Base-by-base conservation (phyloP, 495 filamentous ascomycete genomes). In the Entonaema liquescens region DNA sequence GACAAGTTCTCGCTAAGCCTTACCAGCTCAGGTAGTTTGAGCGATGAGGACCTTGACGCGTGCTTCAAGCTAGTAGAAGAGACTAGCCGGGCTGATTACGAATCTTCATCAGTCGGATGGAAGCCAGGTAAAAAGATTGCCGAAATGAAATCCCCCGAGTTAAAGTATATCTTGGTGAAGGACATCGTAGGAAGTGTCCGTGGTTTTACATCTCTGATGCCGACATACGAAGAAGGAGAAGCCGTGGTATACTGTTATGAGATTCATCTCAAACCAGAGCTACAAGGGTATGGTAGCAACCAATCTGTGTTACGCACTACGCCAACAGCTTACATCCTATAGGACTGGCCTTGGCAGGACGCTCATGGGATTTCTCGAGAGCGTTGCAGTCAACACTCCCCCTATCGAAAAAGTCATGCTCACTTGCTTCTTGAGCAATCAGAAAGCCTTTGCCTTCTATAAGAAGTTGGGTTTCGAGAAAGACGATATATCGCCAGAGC, bases 181-280 rank as follows among this genome's bases (percentile, higher is more conserved):
- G 72, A 79, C 7, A 61, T 54, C 1, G 53, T 67, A 0, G 67
- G 66, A 17, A 21, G 60, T 2, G 72, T 91, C 0, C 77, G 81
- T 2, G 94, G 88, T 0, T 97, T 96, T 65, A 81, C 90, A 1
- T 95, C 92, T 2, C 88, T 95, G 73, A 93, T 94, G 91, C 87
- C 92, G 2, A 94, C 92, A 7, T 89, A 90, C 67, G 94, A 97
- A 72, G 91, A 91, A 65, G 87, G 88, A 0, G 79, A 87, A 29
- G 85, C 90, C 13, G 92, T 96, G 5, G 70, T 94, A 2, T 97
- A 97, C 71, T 91, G 91, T 79, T 97, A 97, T 77, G 94, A 97
- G 81, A 88, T 97, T 23, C 94, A 97, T 68, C 82, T 97, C 8
- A 77, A 83, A 42, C 78, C 83, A 1, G 71, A 66, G 1, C 77